phyloP scores from a whole-genome alignment of 768 basidiomycete species.

The Trametes gibbosa region DNA sequence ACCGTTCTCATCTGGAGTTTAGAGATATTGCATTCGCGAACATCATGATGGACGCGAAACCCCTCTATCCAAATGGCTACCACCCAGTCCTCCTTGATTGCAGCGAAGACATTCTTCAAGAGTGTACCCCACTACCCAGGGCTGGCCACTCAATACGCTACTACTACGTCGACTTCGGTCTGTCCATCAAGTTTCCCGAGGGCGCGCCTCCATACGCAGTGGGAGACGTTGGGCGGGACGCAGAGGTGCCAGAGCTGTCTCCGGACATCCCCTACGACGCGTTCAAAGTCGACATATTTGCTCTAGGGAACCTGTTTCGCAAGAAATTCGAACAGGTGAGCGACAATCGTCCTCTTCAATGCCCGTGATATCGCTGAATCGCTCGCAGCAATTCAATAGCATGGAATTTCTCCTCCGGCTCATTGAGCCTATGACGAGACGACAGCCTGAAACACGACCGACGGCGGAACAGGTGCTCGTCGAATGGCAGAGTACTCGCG shows the following conservation, averaged over 20 bases:
- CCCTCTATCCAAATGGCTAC: conserved; percentile 18
- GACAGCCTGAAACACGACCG: conserved; percentile 7
- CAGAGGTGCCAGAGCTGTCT: conserved; percentile 25
- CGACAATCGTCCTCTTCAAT: background rate
- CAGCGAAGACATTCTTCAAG: conserved; percentile 33
- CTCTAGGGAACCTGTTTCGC: conserved; percentile 20
- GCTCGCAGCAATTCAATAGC: conserved; percentile 8
- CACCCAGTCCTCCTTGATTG: conserved; percentile 27
- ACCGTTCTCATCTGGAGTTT: conserved; percentile 7
- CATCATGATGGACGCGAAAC: conserved; percentile 25
- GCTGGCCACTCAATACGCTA: conserved; percentile 35
- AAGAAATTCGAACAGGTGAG: conserved; percentile 21
- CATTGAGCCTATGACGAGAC: conserved; percentile 12
- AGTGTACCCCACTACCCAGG: conserved; percentile 29
- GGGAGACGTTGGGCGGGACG: conserved; percentile 20
- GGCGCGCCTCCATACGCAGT: conserved; percentile 14
- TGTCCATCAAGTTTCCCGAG: conserved; percentile 14
- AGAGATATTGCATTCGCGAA: conserved; percentile 20
- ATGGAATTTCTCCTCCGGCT: conserved; percentile 14
- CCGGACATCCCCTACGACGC: conserved; percentile 20
- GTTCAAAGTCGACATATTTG: conserved; percentile 25
- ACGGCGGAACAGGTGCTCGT: conserved; percentile 4
- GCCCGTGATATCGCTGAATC: background rate
- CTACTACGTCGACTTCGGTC: conserved; percentile 24
- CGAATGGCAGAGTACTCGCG: conserved; percentile 5